A percentile compares a stretch with the other conserved stretches of the same genome.
Evolutionary conservation across 2,329 filamentous ascomycete species (phyloP).

Genomic region (Alternaria alternata): DNA sequence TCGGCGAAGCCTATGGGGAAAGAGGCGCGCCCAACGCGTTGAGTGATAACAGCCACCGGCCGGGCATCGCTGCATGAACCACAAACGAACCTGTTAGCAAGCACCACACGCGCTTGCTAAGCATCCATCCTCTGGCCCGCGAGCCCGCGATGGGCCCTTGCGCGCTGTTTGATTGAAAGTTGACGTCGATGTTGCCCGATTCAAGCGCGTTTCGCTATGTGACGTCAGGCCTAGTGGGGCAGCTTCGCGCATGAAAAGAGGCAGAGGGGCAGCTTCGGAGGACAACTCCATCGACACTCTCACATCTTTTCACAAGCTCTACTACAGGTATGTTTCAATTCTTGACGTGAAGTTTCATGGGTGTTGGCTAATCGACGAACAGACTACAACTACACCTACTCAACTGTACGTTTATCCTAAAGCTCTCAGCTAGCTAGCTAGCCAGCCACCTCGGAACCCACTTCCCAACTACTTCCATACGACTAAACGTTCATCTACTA

Average conservation of each 20-base stretch:
- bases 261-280: slow-evolving; percentile 9
- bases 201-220: slow-evolving; percentile 19
- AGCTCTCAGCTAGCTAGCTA: not conserved
- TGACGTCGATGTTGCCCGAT: slow-evolving; percentile 41
- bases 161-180: slow-evolving; percentile 20
- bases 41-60: slow-evolving; percentile 16
- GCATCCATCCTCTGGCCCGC: slow-evolving; percentile 7
- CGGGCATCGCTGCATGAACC: slow-evolving; percentile 5
- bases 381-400: not conserved
- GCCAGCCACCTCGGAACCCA: not conserved
- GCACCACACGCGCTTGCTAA: slow-evolving; percentile 12
- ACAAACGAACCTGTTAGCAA: slow-evolving; percentile 7
- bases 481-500: not conserved
- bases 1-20: not conserved
- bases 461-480: not conserved
- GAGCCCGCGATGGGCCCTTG: slow-evolving; percentile 10
- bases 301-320: slow-evolving; percentile 2
- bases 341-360: no score
- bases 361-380: not conserved
- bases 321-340: not conserved
- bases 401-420: not conserved
- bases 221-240: slow-evolving; percentile 38
- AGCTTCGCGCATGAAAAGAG: slow-evolving; percentile 19
- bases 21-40: not conserved
- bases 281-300: not conserved